Conservation (phyloP, 768 basidiomycete genomes). For the Suillus clintonianus region DNA sequence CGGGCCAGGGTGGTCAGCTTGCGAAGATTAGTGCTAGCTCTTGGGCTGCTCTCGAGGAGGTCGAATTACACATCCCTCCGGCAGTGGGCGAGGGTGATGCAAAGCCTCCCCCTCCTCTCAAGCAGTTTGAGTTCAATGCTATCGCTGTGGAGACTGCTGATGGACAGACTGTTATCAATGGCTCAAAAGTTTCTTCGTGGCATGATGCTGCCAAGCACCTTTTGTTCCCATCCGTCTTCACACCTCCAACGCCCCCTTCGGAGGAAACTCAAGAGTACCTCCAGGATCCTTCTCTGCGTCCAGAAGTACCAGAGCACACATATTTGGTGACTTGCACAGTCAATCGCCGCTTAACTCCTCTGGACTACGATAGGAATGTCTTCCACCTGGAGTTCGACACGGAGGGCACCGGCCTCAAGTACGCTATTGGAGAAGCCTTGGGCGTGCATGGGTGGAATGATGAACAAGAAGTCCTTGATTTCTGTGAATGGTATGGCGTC, state of each 20-base stretch:
- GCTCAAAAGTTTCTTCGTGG: slow-evolving; percentile 67
- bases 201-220: slow-evolving; percentile 88
- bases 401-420: slow-evolving; percentile 88
- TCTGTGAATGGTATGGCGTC: slow-evolving; percentile 91
- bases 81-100: slow-evolving; percentile 21
- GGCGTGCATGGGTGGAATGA: slow-evolving; percentile 99
- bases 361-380: slow-evolving; percentile 97
- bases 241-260: slow-evolving; percentile 42
- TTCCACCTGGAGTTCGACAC: slow-evolving; percentile 98
- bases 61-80: slow-evolving; percentile 40
- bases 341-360: slow-evolving; percentile 91
- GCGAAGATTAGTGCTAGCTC: slow-evolving; percentile 54
- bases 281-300: slow-evolving; percentile 74
- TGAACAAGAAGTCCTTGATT: slow-evolving; percentile 79
- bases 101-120: slow-evolving; percentile 38
- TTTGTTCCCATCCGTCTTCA: slow-evolving; percentile 82
- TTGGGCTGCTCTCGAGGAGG: slow-evolving; percentile 67
- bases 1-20: slow-evolving; percentile 46
- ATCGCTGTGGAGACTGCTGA: slow-evolving; percentile 64
- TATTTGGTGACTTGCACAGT: slow-evolving; percentile 93
- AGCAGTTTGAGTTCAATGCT: slow-evolving; percentile 71
- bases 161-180: slow-evolving; percentile 60
- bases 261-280: slow-evolving; percentile 44
- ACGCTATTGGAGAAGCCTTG: slow-evolving; percentile 94
- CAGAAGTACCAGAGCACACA: slow-evolving; percentile 86